phyloP scores from a whole-genome alignment of 176 grass and related monocot genomes.

The Pontederia paniculata region DNA sequence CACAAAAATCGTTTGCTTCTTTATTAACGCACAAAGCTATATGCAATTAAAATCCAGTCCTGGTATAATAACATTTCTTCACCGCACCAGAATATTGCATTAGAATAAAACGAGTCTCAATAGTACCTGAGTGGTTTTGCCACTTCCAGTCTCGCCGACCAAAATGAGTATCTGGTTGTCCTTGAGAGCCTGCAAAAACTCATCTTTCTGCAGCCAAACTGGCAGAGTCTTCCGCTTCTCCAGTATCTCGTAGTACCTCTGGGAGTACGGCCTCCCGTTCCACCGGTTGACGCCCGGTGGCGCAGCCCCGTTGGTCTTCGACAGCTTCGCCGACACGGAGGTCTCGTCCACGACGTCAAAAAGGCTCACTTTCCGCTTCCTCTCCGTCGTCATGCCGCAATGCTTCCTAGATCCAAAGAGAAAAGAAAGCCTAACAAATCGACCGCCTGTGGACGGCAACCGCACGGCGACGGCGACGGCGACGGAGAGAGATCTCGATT shows the following conservation, averaged over 20 bases:
- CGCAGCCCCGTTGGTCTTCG: conserved; percentile 14
- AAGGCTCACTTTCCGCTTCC: conserved; percentile 96
- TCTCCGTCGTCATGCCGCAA: conserved; percentile 56
- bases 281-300: conserved; percentile 45
- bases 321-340: conserved; percentile 54
- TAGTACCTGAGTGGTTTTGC: conserved; percentile 90
- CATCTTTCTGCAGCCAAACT: conserved; percentile 98
- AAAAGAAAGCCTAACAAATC: too few relatives aligned
- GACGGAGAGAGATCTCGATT: too few relatives aligned
- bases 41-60: too few relatives aligned
- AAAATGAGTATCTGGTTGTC: conserved; percentile 77
- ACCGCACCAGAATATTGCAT: too few relatives aligned
- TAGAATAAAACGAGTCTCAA: neutral
- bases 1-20: too few relatives aligned
- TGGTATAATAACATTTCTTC: too few relatives aligned
- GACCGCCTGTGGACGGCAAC: too few relatives aligned
- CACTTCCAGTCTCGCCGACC: conserved; percentile 91
- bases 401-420: too few relatives aligned
- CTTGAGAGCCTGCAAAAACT: conserved; percentile 58
- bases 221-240: conserved; percentile 80
- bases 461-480: too few relatives aligned
- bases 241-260: conserved; percentile 68
- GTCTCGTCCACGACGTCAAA: conserved; percentile 86
- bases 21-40: too few relatives aligned
- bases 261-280: conserved; percentile 70